phyloP scores from a whole-genome alignment of 2,329 filamentous ascomycete genomes.

The Hawksworthiomyces lignivorus region DNA sequence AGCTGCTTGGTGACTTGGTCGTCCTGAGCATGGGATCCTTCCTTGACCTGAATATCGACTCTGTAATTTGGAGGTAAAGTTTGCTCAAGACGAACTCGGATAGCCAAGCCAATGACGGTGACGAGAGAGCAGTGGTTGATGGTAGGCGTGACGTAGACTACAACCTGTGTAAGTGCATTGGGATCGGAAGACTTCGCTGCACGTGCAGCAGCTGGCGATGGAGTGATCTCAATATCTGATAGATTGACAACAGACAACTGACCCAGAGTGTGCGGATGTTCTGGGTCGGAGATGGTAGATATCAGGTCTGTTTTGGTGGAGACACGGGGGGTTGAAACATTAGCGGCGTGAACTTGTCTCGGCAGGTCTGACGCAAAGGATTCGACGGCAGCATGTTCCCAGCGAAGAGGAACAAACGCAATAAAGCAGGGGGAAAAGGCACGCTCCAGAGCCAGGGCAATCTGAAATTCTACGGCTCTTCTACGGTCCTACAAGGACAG shows the following conservation, averaged over 20 bases:
- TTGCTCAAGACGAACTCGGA: conserved; percentile 85
- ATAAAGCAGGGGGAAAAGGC: too few relatives aligned
- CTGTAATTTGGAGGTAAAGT: conserved; percentile 85
- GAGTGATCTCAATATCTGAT: conserved; percentile 77
- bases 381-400: too few relatives aligned
- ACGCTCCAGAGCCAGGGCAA: too few relatives aligned
- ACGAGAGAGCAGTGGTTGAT: conserved; percentile 95
- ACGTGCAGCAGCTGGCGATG: conserved; percentile 49
- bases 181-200: conserved; percentile 28
- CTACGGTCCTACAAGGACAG: too few relatives aligned
- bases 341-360: conserved; percentile 22
- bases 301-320: conserved; percentile 64
- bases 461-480: too few relatives aligned
- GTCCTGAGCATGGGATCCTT: conserved; percentile 89
- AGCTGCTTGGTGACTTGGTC: conserved; percentile 97
- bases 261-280: conserved; percentile 89
- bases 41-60: conserved; percentile 87
- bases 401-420: too few relatives aligned
- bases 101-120: conserved; percentile 90
- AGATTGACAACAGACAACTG: conserved; percentile 92
- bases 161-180: conserved; percentile 60
- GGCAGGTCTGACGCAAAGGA: neutral
- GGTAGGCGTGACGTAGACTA: conserved; percentile 88
- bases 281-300: conserved; percentile 88
- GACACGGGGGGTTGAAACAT: conserved; percentile 20